Evolutionary conservation across 2,329 filamentous ascomycete species (phyloP), one percentile per base, ranked within the genome.

Genomic region (Ambrosiella beaveri): DNA sequence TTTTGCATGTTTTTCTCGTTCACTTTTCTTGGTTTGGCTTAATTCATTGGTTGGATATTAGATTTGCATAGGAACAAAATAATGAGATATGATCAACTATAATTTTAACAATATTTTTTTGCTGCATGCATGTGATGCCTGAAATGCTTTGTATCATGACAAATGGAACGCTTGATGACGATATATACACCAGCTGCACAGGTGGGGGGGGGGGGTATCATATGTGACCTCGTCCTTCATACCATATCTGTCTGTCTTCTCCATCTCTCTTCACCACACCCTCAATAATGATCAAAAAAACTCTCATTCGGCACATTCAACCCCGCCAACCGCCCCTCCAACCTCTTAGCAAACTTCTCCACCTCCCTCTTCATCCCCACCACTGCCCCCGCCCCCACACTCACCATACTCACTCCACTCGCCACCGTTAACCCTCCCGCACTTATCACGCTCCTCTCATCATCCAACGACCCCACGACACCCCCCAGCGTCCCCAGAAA

Each of bases 271-370:
- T 15, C 15, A 19, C 37, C 17, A 39, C 36, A 38, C 11, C 36
- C 36, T 37, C 15, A 19, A 38, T 58, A 61, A 36, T 27, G 27
- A 27, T 61, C 59, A 45, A 72, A 71, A 19, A 76, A 69, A 4
- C 73, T 74, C 56, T 80, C 77, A 54, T 78, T 74, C 0, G 79
- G 77, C 36, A 81, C 73, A 12, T 69, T 69, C 61, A 82, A 65
- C 12, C 72, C 70, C 5, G 75, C 75, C 5, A 84, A 70, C 68
- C 77, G 77, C n/a, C 76, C 76, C 62, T 84, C 80, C 62, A 84
- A 66, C 74, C 77, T 80, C 57, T 71, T 69, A 27, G 77, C 78
- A 58, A 84, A 69, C 62, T 82, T 79, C 63, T 80, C 77, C 3
- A 79, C 77, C 59, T 80, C 77, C 59, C 75, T 72, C 59, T 79